A percentile compares a stretch with the other conserved stretches of the same genome.
phyloP scores from a whole-genome alignment of 331 rosid species.

The Malus hybrid region DNA sequence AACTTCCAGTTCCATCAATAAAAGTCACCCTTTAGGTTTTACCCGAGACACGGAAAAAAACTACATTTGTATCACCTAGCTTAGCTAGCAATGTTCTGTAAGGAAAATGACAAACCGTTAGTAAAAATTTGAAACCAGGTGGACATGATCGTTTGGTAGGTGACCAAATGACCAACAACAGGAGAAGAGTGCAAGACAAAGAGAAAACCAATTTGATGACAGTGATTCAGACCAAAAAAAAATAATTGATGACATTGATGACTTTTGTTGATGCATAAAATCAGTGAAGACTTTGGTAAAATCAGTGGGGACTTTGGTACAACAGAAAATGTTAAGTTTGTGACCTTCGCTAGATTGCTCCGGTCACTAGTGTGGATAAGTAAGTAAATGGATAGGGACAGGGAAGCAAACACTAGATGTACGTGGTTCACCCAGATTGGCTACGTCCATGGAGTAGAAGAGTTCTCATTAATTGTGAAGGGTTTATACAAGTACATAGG shows the following conservation, averaged over 20 bases:
- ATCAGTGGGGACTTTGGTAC: no score
- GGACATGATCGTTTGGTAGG: slow-evolving; percentile 49
- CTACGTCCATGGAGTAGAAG: no score
- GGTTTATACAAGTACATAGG: no score
- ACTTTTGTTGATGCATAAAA: not conserved
- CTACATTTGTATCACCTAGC: not conserved
- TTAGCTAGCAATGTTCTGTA: slow-evolving; percentile 16
- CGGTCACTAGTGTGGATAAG: no score
- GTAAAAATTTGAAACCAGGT: slow-evolving; percentile 16
- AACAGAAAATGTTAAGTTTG: no score
- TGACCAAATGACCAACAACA: slow-evolving; percentile 60
- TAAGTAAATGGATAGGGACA: no score
- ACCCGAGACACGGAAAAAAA: not conserved
- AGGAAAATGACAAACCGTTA: slow-evolving; percentile 13
- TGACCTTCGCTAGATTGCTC: no score
- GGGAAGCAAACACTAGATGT: no score
- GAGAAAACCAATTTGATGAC: not conserved
- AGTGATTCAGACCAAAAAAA: not conserved
- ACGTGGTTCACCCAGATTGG: no score
- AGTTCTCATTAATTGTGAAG: no score
- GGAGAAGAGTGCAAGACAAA: slow-evolving; percentile 6
- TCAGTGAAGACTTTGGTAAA: no score
- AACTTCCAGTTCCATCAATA: not conserved
- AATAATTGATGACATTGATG: not conserved
- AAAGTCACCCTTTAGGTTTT: not conserved